These are phyloP conservation scores for Cladorrhinum samala DNA, from an alignment of 495 filamentous ascomycete genomes.

Conservation along the genomic window DNA sequence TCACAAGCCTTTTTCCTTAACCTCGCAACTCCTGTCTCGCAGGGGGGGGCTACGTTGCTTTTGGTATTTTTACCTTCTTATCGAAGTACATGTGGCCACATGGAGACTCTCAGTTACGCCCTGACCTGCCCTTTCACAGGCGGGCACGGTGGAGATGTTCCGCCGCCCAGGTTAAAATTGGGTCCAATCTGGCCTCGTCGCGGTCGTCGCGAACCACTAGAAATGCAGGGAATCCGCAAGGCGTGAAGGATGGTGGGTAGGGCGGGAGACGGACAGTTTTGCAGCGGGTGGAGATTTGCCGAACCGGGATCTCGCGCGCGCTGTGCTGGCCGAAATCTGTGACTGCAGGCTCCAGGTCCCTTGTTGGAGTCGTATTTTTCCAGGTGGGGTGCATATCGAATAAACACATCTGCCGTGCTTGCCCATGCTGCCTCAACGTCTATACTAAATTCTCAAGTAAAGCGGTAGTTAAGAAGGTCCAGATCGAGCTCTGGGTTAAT, in stretches of 20 bases:
- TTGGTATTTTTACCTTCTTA: conserved; percentile 14
- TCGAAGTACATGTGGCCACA: conserved; percentile 27
- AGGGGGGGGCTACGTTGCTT: conserved; percentile 15
- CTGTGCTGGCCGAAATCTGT: background rate
- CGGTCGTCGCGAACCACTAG: conserved; percentile 24
- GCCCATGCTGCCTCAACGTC: background rate
- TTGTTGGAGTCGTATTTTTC: conserved; percentile 3
- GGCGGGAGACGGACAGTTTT: conserved; percentile 11
- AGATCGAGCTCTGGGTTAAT: background rate
- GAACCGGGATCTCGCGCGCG: conserved; percentile 16
- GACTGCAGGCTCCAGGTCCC: background rate
- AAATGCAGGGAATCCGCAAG: conserved; percentile 15
- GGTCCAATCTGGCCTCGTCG: background rate
- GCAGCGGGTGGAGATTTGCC: conserved; percentile 23
- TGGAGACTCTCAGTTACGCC: conserved; percentile 1
- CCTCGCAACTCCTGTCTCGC: conserved; percentile 4
- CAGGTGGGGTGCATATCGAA: conserved; percentile 1
- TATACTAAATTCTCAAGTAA: background rate
- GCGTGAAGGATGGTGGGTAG: conserved; percentile 1
- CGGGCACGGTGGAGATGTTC: conserved; percentile 16
- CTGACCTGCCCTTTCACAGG: background rate
- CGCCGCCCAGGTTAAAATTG: conserved; percentile 12
- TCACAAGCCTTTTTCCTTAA: background rate
- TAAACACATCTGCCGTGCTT: conserved; percentile 8
- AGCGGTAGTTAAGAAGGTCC: background rate